Base-by-base conservation (phyloP, 306 rosid genomes). In the Gillenia trifoliata region DNA sequence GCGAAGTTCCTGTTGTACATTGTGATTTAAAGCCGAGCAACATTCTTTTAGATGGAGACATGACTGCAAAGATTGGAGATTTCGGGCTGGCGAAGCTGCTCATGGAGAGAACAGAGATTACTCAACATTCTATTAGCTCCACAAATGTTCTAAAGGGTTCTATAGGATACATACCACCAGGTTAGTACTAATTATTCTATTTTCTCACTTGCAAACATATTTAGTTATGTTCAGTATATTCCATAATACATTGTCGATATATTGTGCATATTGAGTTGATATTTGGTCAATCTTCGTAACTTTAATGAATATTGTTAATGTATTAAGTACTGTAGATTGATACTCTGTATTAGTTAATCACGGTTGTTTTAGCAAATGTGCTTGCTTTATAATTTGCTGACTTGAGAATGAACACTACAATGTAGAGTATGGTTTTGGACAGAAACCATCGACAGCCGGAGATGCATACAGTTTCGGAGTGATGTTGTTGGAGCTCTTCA, bases 81-180 rank as follows among this genome's bases (percentile, higher is more conserved):
- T 92, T 92, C 25, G 94, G 98, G 57, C 75, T 90, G 60, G 89
- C 98, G 2, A 86, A 85, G 57, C 15, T 86, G 71, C 72, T 90
- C 59, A 73, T 88, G 64, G 90, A 80, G 75, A 84, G 78, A 5
- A 57, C 64, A 57, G 28, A 12, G 20, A 57, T 12, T 79, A 41
- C 68, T 28, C 45, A 26, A 54, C 86, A 68, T 60, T 57, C 17
- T 41, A 64, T 87, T 7, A 84, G 90, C 83, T 84, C 88, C 38
- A 77, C 87, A 43, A 81, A 80, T 81, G 83, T 73, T 68, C 86
- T 88, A 0, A 85, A 78, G 66, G 98, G 98, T 36, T 90, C 96
- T 64, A 82, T 92, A 2, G 96, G 96, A 19, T 92, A 88, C 84
- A 88, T 88, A 76, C 94, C 98, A 29, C 98, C 94, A 87, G 92